A percentile compares a stretch with the other conserved stretches of the same genome.
phyloP scores from a whole-genome alignment of 164 flowering plant genomes.

The Berberis thunbergii region DNA sequence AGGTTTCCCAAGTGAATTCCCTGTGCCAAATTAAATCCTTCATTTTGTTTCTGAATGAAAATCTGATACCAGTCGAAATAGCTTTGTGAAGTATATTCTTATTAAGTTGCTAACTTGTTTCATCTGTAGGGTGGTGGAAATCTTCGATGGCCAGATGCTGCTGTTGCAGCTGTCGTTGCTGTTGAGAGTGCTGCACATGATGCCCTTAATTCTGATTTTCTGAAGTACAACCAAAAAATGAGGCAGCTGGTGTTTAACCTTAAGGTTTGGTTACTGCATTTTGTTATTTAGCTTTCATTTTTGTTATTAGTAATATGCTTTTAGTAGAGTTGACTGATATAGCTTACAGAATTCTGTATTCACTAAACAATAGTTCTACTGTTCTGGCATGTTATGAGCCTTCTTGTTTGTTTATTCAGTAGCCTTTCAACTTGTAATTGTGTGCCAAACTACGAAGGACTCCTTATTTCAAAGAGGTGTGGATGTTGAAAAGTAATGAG shows the following conservation, averaged over 20 bases:
- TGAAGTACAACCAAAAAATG: slow-evolving; percentile 85
- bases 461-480: too few species aligned
- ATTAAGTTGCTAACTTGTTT: not conserved
- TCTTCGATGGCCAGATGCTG: slow-evolving; percentile 73
- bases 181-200: slow-evolving; percentile 81
- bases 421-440: too few species aligned
- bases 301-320: not conserved
- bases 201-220: slow-evolving; percentile 46
- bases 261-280: slow-evolving; percentile 36
- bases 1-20: too few species aligned
- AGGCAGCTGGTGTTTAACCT: slow-evolving; percentile 71
- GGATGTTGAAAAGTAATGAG: too few species aligned
- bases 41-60: too few species aligned
- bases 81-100: not conserved
- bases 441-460: too few species aligned
- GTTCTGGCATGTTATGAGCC: too few species aligned
- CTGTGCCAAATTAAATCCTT: too few species aligned
- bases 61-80: too few species aligned
- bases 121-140: slow-evolving; percentile 28
- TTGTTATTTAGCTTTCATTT: not conserved
- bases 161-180: slow-evolving; percentile 61
- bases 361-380: too few species aligned
- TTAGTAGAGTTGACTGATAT: not conserved
- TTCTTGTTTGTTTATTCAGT: too few species aligned
- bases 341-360: not conserved